Evolutionary conservation across 768 basidiomycete genomes (phyloP).

Genomic region (Strobilomyces echinocephalus): DNA sequence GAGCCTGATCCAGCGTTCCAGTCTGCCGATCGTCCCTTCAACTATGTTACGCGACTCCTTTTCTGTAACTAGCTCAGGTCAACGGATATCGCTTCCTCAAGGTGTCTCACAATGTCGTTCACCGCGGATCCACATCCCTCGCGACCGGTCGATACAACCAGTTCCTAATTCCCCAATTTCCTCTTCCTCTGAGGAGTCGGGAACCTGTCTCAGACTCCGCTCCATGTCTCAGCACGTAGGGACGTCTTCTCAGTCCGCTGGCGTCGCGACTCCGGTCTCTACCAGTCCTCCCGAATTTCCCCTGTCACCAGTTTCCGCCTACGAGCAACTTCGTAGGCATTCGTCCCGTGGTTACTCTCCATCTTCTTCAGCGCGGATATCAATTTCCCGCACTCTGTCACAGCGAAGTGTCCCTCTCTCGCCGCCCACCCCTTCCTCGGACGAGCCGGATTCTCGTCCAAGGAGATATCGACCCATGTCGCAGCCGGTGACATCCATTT

Average conservation of each 20-base stretch:
- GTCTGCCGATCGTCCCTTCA: background rate
- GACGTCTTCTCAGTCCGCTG: background rate
- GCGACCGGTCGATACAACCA: background rate
- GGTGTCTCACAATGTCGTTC: background rate
- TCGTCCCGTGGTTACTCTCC: background rate
- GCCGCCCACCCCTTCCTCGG: too few species aligned
- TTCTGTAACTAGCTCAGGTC: background rate
- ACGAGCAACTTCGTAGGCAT: background rate
- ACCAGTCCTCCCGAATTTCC: constrained; percentile 1
- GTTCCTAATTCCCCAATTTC: constrained; percentile 9
- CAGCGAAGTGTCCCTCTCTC: too few species aligned
- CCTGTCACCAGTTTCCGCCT: background rate
- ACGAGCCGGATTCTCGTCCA: constrained; percentile 4
- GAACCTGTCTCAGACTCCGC: constrained; percentile 1
- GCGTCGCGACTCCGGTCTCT: constrained; percentile 5
- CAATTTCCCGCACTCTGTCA: background rate
- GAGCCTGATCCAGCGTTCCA: background rate
- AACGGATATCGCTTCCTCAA: constrained; percentile 5
- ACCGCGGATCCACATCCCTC: constrained; percentile 17
- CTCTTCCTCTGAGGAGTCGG: constrained; percentile 19
- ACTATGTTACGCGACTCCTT: constrained; percentile 1
- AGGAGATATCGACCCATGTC: constrained; percentile 3
- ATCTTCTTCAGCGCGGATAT: background rate
- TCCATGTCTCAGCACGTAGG: too few species aligned
- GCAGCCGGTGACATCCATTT: background rate